These are phyloP conservation scores for Murraya paniculata DNA, from an alignment of 345 rosid species.

Conservation along the genomic window DNA sequence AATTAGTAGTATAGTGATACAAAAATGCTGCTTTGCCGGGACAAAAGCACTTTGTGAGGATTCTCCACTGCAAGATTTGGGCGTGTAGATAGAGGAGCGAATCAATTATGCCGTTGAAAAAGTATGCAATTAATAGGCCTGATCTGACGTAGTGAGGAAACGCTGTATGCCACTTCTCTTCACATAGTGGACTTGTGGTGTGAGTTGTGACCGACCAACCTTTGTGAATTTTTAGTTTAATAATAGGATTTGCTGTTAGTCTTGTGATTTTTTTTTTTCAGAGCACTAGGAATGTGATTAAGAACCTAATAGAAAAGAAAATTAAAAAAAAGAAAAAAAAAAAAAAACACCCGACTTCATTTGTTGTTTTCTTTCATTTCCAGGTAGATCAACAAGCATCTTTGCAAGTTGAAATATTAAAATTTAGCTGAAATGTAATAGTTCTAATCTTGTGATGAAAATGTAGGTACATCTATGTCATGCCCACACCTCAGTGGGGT, in stretches of 20 bases:
- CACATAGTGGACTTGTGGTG: not conserved
- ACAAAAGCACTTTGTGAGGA: not conserved
- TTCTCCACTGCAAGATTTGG: not conserved
- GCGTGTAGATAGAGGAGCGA: not conserved
- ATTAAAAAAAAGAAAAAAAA: too few relatives aligned
- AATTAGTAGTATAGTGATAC: too few relatives aligned
- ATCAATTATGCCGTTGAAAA: too few relatives aligned
- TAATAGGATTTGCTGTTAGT: not conserved
- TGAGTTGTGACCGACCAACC: not conserved
- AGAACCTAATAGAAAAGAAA: not conserved
- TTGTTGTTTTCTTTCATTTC: not conserved
- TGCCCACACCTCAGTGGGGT: conserved; percentile 95
- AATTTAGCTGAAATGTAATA: not conserved
- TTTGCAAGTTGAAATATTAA: not conserved
- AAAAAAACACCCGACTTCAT: too few relatives aligned
- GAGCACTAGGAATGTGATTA: not conserved
- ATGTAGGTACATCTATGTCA: conserved; percentile 88
- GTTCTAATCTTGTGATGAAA: not conserved
- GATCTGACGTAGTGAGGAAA: not conserved
- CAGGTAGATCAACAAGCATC: not conserved
- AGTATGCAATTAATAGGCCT: too few relatives aligned
- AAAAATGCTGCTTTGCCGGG: too few relatives aligned
- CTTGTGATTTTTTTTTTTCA: too few relatives aligned
- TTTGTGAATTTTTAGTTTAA: not conserved
- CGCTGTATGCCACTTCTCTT: not conserved